Base-by-base conservation (phyloP, 306 rosid genomes). In the Cucurbita argyrosperma region DNA sequence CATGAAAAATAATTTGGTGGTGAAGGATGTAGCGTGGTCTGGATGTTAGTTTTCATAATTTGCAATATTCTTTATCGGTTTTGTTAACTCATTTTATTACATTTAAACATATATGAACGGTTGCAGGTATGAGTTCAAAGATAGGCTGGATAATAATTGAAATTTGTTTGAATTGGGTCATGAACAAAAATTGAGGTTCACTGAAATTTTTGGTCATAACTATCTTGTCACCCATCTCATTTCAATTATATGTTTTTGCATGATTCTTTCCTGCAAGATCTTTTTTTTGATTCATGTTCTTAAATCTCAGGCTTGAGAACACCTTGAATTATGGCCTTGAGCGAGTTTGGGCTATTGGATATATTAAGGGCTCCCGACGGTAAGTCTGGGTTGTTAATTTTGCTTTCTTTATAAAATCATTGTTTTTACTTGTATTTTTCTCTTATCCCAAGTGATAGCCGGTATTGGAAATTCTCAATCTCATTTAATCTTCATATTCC, bases 331-430 rank as follows among this genome's bases (percentile, higher is more conserved):
- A 95, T 84, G 96, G 97, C 54, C 97, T 95, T 66, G 99, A 95
- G 83, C 90, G 99, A 83, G 99, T 95, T 81, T 95, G 99, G 99
- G 90, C 97, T 71, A 74, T 95, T 85, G 99, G 96, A 78, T 91
- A 89, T 81, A 77, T 95, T 87, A 95, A 88, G 81, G 79, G 99
- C 71, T 95, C 99, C 73, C 97, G 93, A 12, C 85, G 97, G 99
- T 91, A 77, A 85, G 96, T 79, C 51, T 26, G 43, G 46, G 62
- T 56, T 53, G 21, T 21, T 58, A 21, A 49, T 38, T 59, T 76
- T 70, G 5, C 38, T 62, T 30, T 76, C 45, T 47, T 54, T 66
- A 57, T 51, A 10, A 18, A 69, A 67, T 19, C 38, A 47, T 37
- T 75, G 39, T 13, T n/a, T 50, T 56, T 74, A 12, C 39, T 67